Conservation (phyloP, 352 stramenopile genomes). For the Hyaloperonospora arabidopsidis region DNA sequence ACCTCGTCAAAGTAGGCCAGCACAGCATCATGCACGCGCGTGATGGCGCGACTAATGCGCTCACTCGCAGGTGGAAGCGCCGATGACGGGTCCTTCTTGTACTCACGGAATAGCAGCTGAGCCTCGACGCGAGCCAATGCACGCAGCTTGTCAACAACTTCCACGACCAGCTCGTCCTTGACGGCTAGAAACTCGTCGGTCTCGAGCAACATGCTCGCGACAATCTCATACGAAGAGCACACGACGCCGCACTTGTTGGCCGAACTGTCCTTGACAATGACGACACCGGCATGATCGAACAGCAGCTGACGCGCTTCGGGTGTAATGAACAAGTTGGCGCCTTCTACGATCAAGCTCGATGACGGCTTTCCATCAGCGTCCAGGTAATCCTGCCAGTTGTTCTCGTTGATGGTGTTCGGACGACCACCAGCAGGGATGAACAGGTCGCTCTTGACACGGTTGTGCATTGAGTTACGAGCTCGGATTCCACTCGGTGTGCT, state of each 20-base stretch:
- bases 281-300: constrained; percentile 92
- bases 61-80: constrained; percentile 89
- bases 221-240: constrained; percentile 82
- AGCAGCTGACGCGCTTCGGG: constrained; percentile 83
- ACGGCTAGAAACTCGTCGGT: constrained; percentile 95
- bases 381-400: constrained; percentile 75
- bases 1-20: constrained; percentile 88
- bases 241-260: constrained; percentile 85
- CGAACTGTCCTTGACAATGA: constrained; percentile 97
- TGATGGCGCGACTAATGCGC: constrained; percentile 94
- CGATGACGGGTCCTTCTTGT: constrained; percentile 80
- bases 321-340: constrained; percentile 83
- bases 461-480: constrained; percentile 97
- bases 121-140: constrained; percentile 90
- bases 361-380: constrained; percentile 65
- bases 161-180: constrained; percentile 89
- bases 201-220: constrained; percentile 92
- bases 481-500: constrained; percentile 70
- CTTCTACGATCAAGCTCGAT: constrained; percentile 75
- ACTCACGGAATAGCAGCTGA: constrained; percentile 97
- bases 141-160: constrained; percentile 93
- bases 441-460: constrained; percentile 85
- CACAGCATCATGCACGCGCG: constrained; percentile 92
- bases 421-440: constrained; percentile 79
- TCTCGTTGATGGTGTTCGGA: constrained; percentile 82